Percentiles rank a stretch among this genome's conserved stretches.
Conservation (phyloP, 1,284 basidiomycete genomes). For the Apiotrichum akiyoshidainum region DNA sequence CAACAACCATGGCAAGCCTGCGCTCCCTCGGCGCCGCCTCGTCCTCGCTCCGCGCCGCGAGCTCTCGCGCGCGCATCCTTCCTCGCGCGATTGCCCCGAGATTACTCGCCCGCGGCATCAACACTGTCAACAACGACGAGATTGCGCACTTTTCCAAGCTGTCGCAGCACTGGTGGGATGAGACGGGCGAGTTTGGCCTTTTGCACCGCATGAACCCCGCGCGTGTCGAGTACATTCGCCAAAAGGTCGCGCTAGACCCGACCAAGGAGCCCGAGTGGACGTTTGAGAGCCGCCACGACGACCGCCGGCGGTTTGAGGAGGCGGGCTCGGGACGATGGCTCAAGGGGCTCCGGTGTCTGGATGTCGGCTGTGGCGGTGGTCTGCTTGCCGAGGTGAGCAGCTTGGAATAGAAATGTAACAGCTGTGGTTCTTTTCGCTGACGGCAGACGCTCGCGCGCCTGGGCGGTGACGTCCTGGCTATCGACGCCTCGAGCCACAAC, state of each 20-base stretch:
- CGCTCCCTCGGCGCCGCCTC: not conserved
- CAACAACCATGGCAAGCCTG: not conserved
- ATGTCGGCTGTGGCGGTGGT: conserved; percentile 94
- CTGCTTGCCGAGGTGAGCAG: conserved; percentile 77
- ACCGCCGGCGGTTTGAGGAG: conserved; percentile 36
- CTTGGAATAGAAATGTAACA: too few species aligned
- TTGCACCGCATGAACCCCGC: conserved; percentile 95
- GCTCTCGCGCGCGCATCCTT: not conserved
- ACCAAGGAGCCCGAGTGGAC: conserved; percentile 56
- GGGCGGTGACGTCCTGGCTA: conserved; percentile 78
- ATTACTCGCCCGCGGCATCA: conserved; percentile 19
- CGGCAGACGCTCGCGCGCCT: conserved; percentile 76
- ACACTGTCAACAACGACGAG: conserved; percentile 70
- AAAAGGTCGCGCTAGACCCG: conserved; percentile 65
- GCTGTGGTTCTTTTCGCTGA: not conserved
- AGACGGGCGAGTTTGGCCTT: conserved; percentile 82
- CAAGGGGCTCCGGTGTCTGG: conserved; percentile 65
- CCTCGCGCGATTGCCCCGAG: not conserved
- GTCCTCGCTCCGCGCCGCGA: not conserved
- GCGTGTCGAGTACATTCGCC: conserved; percentile 76
- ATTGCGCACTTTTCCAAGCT: conserved; percentile 90
- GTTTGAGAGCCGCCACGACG: conserved; percentile 46
- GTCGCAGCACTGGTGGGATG: conserved; percentile 95
- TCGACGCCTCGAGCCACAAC: conserved; percentile 87
- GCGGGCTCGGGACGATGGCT: conserved; percentile 52